A percentile compares a stretch with the other conserved stretches of the same genome.
Evolutionary conservation across 2,329 filamentous ascomycete species (phyloP).

Genomic region (Cryphonectria nitschkei): DNA sequence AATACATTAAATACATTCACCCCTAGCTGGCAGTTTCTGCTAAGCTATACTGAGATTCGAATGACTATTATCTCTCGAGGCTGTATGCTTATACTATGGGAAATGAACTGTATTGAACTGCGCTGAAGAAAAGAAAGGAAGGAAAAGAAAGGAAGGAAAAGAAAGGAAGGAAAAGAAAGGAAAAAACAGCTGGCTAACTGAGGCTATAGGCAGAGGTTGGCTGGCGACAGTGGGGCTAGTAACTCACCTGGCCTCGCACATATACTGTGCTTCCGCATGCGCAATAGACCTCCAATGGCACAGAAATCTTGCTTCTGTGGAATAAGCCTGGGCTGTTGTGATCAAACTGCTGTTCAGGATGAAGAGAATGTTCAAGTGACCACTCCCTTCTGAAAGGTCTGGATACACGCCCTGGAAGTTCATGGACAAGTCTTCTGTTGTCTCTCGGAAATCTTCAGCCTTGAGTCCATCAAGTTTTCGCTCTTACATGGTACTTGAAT

Average conservation of each 20-base stretch:
- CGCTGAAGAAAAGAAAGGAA: background rate
- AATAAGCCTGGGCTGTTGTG: background rate
- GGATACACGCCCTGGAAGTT: background rate
- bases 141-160: background rate
- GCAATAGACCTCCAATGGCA: background rate
- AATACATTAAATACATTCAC: background rate
- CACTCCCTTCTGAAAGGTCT: background rate
- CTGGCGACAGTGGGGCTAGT: background rate
- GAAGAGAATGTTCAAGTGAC: background rate
- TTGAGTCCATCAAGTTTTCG: background rate
- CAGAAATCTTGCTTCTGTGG: too few species aligned
- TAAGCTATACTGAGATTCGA: background rate
- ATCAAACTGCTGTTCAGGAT: background rate
- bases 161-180: background rate
- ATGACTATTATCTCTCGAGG: background rate
- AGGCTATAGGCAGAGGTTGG: background rate
- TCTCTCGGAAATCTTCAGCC: background rate
- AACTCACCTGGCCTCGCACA: background rate
- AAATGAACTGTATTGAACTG: background rate
- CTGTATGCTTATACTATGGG: too few species aligned
- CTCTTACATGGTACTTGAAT: background rate
- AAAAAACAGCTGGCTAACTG: background rate
- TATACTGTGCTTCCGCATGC: background rate
- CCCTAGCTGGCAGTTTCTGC: background rate
- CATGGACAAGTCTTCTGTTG: background rate